Evolutionary conservation across 2,329 filamentous ascomycete genomes (phyloP).

Genomic region (Didymella lethalis): DNA sequence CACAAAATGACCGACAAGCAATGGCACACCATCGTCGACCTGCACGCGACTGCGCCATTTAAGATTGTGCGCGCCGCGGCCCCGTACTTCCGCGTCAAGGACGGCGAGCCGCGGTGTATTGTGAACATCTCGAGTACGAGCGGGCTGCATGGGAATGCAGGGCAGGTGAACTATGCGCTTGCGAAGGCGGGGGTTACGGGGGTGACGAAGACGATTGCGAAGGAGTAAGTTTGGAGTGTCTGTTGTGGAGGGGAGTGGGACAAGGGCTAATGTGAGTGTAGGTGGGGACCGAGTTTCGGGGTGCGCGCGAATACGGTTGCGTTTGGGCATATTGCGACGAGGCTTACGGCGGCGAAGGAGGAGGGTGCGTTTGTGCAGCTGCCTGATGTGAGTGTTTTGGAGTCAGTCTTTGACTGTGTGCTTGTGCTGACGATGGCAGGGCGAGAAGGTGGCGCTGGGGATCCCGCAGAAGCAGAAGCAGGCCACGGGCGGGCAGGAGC

Average conservation of each 20-base stretch:
- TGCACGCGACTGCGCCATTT: slow-evolving; percentile 88
- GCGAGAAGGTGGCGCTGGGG: slow-evolving; percentile 59
- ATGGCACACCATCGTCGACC: slow-evolving; percentile 85
- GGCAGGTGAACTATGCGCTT: slow-evolving; percentile 87
- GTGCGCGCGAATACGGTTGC: slow-evolving; percentile 85
- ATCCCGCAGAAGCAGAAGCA: slow-evolving; percentile 55
- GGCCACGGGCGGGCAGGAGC: slow-evolving; percentile 45
- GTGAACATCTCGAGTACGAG: slow-evolving; percentile 86
- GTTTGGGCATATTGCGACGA: slow-evolving; percentile 81
- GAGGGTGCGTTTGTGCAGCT: slow-evolving; percentile 80
- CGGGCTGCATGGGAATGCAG: slow-evolving; percentile 85
- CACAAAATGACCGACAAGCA: slow-evolving; percentile 93
- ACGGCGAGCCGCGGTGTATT: slow-evolving; percentile 78
- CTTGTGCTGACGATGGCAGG: slow-evolving; percentile 42
- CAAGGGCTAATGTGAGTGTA: slow-evolving; percentile 6
- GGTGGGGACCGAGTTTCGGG: slow-evolving; percentile 82
- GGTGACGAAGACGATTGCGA: slow-evolving; percentile 87
- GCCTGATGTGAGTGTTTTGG: slow-evolving; percentile 57
- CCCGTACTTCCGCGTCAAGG: slow-evolving; percentile 86
- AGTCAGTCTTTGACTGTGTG: too few relatives aligned
- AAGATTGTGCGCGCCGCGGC: slow-evolving; percentile 79
- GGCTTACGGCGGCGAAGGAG: slow-evolving; percentile 85
- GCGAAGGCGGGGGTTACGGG: slow-evolving; percentile 86
- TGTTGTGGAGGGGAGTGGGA: neutral
- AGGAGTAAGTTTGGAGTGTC: slow-evolving; percentile 61